Evolutionary conservation across 768 basidiomycete genomes (phyloP).

Genomic region (Naganishia vaughanmartiniae): DNA sequence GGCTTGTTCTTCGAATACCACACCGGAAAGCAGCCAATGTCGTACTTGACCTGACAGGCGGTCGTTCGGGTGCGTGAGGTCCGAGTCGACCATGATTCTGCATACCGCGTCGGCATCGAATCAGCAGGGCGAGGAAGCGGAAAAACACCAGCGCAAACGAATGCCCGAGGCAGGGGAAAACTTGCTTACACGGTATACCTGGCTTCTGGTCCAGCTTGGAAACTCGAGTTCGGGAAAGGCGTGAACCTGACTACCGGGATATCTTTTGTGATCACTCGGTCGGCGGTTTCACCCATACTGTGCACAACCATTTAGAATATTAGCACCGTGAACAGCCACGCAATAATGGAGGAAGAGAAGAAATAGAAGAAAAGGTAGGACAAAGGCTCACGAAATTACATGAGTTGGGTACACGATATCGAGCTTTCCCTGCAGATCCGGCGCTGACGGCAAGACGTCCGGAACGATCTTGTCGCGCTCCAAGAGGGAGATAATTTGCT

Average conservation of each 20-base stretch:
- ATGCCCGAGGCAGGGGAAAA: too few relatives aligned
- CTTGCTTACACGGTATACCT: conserved; percentile 18
- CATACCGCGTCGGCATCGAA: too few relatives aligned
- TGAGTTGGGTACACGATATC: background rate
- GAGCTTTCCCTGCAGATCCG: background rate
- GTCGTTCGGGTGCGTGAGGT: conserved; percentile 26
- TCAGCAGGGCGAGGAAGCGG: too few relatives aligned
- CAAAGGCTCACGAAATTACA: background rate
- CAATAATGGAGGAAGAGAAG: background rate
- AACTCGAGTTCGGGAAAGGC: background rate
- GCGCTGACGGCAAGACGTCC: background rate
- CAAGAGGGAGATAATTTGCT: background rate
- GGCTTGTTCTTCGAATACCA: background rate
- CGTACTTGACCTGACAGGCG: conserved; percentile 25
- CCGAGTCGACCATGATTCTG: conserved; percentile 25
- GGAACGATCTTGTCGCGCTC: background rate
- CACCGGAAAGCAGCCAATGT: conserved; percentile 16
- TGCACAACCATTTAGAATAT: background rate
- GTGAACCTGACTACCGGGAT: background rate
- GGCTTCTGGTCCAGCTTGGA: background rate
- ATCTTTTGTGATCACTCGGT: conserved; percentile 12
- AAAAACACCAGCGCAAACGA: too few relatives aligned
- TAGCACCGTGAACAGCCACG: background rate
- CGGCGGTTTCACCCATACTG: conserved; percentile 3
- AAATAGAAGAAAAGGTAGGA: background rate